phyloP scores from a whole-genome alignment of 495 filamentous ascomycete species.

The Penicillium tannophilum region DNA sequence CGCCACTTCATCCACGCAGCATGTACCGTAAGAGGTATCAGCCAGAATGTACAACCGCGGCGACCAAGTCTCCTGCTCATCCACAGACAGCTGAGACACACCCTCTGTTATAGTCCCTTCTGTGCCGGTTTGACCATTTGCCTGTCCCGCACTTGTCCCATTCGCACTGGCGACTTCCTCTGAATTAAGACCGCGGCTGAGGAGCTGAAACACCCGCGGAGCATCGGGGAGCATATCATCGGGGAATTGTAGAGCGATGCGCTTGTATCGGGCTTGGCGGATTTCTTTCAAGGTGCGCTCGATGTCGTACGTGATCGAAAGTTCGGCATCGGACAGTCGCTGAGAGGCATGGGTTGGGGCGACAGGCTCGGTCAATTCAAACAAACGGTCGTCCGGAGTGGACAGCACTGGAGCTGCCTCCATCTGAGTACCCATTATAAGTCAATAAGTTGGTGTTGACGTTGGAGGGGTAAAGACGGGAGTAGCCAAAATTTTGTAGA shows the following conservation, averaged over 20 bases:
- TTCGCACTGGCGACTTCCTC: conserved; percentile 23
- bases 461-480: conserved; percentile 11
- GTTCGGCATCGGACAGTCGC: conserved; percentile 65
- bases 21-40: conserved; percentile 95
- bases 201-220: conserved; percentile 71
- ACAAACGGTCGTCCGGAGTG: conserved; percentile 80
- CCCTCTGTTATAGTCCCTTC: conserved; percentile 25
- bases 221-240: conserved; percentile 88
- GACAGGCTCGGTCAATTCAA: conserved; percentile 54
- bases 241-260: conserved; percentile 91
- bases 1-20: conserved; percentile 96
- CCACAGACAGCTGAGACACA: conserved; percentile 35
- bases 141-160: conserved; percentile 15
- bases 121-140: conserved; percentile 20
- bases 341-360: conserved; percentile 32
- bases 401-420: conserved; percentile 75
- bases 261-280: conserved; percentile 63
- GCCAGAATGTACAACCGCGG: conserved; percentile 81
- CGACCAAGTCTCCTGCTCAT: conserved; percentile 32
- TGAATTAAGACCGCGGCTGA: conserved; percentile 61
- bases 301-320: conserved; percentile 83
- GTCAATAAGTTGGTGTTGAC: conserved; percentile 7
- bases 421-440: conserved; percentile 37
- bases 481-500: conserved; percentile 18
- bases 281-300: conserved; percentile 78